phyloP scores from a whole-genome alignment of 495 filamentous ascomycete species.

The Clavariopsis aquatica region DNA sequence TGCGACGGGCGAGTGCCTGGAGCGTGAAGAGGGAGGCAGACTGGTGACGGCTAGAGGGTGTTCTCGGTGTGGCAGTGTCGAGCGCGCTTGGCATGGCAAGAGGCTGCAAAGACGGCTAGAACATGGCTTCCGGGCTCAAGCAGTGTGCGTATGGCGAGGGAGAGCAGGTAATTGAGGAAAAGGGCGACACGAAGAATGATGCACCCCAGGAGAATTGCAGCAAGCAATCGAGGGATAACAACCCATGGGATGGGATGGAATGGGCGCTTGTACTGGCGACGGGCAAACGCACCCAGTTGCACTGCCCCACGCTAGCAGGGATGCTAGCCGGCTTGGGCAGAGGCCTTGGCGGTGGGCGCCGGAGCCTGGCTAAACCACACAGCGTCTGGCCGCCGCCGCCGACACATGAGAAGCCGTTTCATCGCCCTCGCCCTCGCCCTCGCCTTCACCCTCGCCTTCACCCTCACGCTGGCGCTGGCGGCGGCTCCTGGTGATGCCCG shows the following conservation, averaged over 20 bases:
- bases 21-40: background rate
- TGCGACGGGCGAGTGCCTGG: constrained; percentile 1
- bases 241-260: too few species aligned
- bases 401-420: too few species aligned
- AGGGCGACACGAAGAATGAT: background rate
- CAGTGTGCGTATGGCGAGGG: background rate
- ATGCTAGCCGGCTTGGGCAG: background rate
- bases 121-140: background rate
- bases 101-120: background rate
- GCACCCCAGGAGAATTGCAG: background rate
- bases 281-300: too few species aligned
- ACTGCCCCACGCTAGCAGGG: background rate
- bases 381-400: background rate
- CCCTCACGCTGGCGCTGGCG: background rate
- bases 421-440: background rate
- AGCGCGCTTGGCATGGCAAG: constrained; percentile 1
- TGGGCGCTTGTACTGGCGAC: too few species aligned
- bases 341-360: background rate
- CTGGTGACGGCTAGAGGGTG: constrained; percentile 2
- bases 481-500: too few species aligned
- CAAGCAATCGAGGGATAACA: background rate
- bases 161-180: constrained; percentile 1
- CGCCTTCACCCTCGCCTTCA: background rate
- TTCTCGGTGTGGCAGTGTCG: constrained; percentile 32
- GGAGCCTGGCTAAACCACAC: background rate